Evolutionary conservation across 176 grass and related monocot genomes (phyloP).

Genomic region (Olyra latifolia): DNA sequence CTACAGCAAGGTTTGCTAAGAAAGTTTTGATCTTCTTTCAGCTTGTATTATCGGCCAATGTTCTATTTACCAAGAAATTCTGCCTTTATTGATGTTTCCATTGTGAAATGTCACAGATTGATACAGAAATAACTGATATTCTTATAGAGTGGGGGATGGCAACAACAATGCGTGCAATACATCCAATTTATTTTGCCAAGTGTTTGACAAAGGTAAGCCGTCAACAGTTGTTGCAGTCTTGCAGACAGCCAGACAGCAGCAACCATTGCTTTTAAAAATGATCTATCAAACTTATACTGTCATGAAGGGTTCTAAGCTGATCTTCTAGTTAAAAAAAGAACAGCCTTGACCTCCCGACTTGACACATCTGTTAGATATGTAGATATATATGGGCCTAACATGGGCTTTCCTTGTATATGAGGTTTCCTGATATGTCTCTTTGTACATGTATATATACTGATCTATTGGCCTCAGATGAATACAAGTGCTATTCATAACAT

Average conservation of each 20-base stretch:
- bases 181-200: constrained; percentile 93
- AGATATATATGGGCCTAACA: too few relatives aligned
- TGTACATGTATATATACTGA: too few relatives aligned
- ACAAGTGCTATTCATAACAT: too few relatives aligned
- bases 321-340: constrained; percentile 5
- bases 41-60: neutral
- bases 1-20: constrained; percentile 58
- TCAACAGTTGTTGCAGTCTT: neutral
- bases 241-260: neutral
- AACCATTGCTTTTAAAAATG: neutral
- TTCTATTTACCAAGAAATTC: constrained; percentile 3
- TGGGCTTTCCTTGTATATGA: too few relatives aligned
- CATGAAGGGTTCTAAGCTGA: neutral
- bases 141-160: constrained; percentile 99
- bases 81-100: constrained; percentile 24
- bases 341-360: neutral
- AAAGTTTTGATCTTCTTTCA: constrained; percentile 19
- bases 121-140: constrained; percentile 82
- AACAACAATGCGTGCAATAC: constrained; percentile 63
- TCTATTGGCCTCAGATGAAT: too few relatives aligned
- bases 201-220: constrained; percentile 74
- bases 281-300: neutral
- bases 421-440: too few relatives aligned
- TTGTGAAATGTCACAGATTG: constrained; percentile 67
- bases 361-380: too few relatives aligned